Conservation (phyloP, 2,329 filamentous ascomycete species). For the Talaromyces sp. region DNA sequence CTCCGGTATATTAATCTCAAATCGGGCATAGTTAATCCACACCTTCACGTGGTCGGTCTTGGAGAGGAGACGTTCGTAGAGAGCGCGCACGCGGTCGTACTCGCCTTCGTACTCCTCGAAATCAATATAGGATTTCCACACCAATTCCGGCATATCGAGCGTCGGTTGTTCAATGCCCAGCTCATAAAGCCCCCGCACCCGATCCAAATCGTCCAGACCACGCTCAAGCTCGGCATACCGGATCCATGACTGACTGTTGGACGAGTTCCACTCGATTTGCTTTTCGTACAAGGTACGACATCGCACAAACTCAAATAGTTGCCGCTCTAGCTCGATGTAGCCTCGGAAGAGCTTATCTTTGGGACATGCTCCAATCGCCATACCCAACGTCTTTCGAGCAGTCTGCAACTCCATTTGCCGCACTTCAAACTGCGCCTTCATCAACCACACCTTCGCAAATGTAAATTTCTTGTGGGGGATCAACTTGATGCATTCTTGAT, state of each 20-base stretch:
- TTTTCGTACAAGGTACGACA: slow-evolving; percentile 93
- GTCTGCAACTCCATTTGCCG: slow-evolving; percentile 78
- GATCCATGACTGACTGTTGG: slow-evolving; percentile 94
- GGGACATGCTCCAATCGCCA: slow-evolving; percentile 89
- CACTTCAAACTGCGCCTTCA: slow-evolving; percentile 91
- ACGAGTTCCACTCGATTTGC: slow-evolving; percentile 86
- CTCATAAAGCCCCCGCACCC: slow-evolving; percentile 88
- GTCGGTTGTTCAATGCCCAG: slow-evolving; percentile 79
- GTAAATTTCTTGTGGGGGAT: slow-evolving; percentile 97
- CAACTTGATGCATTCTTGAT: slow-evolving; percentile 81
- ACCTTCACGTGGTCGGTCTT: slow-evolving; percentile 99
- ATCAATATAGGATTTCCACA: slow-evolving; percentile 99
- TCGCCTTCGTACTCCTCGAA: slow-evolving; percentile 96
- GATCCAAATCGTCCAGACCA: slow-evolving; percentile 84
- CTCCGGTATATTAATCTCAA: slow-evolving; percentile 92
- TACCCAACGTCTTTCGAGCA: slow-evolving; percentile 86
- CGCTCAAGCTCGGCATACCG: slow-evolving; percentile 92
- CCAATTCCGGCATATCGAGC: slow-evolving; percentile 93
- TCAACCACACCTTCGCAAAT: slow-evolving; percentile 93
- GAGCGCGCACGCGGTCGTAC: slow-evolving; percentile 75
- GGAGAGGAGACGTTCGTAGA: slow-evolving; percentile 88
- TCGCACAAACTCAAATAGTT: slow-evolving; percentile 89
- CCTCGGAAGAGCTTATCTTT: slow-evolving; percentile 95
- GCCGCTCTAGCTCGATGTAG: slow-evolving; percentile 90
- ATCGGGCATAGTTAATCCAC: slow-evolving; percentile 98